Conservation (phyloP, 495 filamentous ascomycete species). For the Chaetomidium leptoderma region DNA sequence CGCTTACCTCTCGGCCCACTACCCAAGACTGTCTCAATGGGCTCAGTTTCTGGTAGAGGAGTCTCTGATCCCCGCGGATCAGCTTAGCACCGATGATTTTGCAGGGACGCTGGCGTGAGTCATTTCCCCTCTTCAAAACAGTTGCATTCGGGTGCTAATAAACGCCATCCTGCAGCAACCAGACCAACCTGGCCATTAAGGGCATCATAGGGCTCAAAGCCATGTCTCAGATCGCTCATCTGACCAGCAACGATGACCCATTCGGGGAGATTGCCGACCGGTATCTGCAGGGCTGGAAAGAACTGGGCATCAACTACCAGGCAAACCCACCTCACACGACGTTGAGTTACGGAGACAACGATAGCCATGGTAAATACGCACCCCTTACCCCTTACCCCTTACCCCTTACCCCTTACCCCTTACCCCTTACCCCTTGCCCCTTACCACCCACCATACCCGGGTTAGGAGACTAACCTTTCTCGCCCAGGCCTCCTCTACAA, state of each 20-base stretch:
- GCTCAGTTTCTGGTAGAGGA: constrained; percentile 79
- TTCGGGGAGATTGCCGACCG: constrained; percentile 63
- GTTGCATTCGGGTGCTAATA: neutral
- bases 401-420: neutral
- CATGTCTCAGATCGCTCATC: constrained; percentile 71
- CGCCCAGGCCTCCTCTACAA: constrained; percentile 71
- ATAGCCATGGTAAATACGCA: constrained; percentile 35
- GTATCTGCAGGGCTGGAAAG: constrained; percentile 75
- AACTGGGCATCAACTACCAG: constrained; percentile 66
- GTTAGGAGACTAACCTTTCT: constrained; percentile 62
- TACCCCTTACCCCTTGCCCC: neutral
- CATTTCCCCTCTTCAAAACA: neutral
- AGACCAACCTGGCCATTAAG: constrained; percentile 91
- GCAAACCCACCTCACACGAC: constrained; percentile 66
- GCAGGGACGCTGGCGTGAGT: constrained; percentile 66
- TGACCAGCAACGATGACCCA: constrained; percentile 55
- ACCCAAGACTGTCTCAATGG: constrained; percentile 78
- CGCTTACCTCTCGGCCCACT: constrained; percentile 51
- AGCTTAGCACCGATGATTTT: constrained; percentile 92
- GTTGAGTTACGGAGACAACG: constrained; percentile 48
- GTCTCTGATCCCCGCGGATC: constrained; percentile 73
- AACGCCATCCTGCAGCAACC: constrained; percentile 47
- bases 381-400: neutral
- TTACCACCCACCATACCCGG: neutral
- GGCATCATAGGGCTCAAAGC: constrained; percentile 93